phyloP scores from a whole-genome alignment of 1,139 yeast genomes.

The Saccharomyces hybrid region DNA sequence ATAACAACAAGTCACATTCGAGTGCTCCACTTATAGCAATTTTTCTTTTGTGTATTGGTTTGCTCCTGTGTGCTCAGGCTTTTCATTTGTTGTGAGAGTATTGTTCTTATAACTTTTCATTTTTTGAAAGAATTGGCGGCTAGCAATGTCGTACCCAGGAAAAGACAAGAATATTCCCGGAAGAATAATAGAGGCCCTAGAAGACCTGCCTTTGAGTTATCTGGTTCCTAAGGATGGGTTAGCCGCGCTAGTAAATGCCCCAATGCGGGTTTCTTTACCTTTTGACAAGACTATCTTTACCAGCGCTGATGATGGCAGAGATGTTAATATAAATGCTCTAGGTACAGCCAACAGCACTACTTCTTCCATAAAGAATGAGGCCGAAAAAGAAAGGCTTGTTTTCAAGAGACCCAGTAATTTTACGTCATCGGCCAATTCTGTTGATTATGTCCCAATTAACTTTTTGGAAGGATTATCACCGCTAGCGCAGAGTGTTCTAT shows the following conservation, averaged over 20 bases:
- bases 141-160: slow-evolving; percentile 20
- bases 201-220: slow-evolving; percentile 23
- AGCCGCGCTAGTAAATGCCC: slow-evolving; percentile 12
- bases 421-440: not conserved
- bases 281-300: not conserved
- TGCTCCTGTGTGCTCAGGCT: not conserved
- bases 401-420: slow-evolving; percentile 15
- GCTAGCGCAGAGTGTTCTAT: slow-evolving; percentile 9
- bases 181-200: slow-evolving; percentile 22
- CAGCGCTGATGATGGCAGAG: not conserved
- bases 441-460: not conserved
- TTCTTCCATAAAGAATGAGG: slow-evolving; percentile 7
- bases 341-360: slow-evolving; percentile 3
- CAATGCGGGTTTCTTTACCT: slow-evolving; percentile 10
- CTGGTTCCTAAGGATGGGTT: slow-evolving; percentile 27
- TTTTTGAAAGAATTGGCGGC: not conserved
- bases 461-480: slow-evolving; percentile 19
- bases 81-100: not conserved
- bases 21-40: not conserved
- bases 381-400: slow-evolving; percentile 8
- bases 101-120: not conserved
- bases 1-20: not conserved
- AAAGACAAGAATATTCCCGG: slow-evolving; percentile 25
- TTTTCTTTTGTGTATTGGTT: not conserved
- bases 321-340: not conserved